Conservation (phyloP, 306 rosid genomes). For the Castanopsis chinensis region DNA sequence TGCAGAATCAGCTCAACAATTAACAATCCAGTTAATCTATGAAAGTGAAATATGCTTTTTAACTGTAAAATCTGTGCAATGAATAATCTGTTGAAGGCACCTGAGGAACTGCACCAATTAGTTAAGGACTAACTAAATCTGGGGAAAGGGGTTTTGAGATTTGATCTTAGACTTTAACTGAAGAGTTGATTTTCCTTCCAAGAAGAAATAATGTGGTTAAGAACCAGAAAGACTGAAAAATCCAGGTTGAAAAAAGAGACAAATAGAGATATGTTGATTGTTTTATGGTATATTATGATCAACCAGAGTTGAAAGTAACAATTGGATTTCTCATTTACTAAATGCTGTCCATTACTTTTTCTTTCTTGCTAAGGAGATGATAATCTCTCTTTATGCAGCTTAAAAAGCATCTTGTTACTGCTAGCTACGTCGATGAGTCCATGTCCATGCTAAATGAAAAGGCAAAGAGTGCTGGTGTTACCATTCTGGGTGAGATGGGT, state of each 20-base stretch:
- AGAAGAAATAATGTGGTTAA: not conserved
- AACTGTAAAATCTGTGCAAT: not conserved
- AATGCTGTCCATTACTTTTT: not conserved
- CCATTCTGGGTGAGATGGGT: conserved; percentile 97
- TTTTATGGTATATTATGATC: not conserved
- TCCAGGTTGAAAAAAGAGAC: not conserved
- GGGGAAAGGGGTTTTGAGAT: not conserved
- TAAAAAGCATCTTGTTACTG: conserved; percentile 84
- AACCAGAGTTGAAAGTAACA: not conserved
- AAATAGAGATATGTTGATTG: not conserved
- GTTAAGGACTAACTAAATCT: not conserved
- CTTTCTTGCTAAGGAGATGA: conserved; percentile 16
- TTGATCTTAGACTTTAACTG: conserved; percentile 2
- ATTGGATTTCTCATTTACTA: not conserved
- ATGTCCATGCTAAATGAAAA: conserved; percentile 64
- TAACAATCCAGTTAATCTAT: no score
- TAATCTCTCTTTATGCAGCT: conserved; percentile 54
- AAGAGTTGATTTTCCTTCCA: not conserved
- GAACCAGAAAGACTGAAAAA: not conserved
- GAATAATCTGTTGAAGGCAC: not conserved
- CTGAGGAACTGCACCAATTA: not conserved
- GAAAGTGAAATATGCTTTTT: not conserved
- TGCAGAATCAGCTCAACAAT: no score
- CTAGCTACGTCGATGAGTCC: conserved; percentile 88
- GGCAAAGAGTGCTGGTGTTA: conserved; percentile 79